Evolutionary conservation across 768 basidiomycete genomes (phyloP), one percentile per base, ranked within the genome.

Genomic region (Tulasnella sp.): DNA sequence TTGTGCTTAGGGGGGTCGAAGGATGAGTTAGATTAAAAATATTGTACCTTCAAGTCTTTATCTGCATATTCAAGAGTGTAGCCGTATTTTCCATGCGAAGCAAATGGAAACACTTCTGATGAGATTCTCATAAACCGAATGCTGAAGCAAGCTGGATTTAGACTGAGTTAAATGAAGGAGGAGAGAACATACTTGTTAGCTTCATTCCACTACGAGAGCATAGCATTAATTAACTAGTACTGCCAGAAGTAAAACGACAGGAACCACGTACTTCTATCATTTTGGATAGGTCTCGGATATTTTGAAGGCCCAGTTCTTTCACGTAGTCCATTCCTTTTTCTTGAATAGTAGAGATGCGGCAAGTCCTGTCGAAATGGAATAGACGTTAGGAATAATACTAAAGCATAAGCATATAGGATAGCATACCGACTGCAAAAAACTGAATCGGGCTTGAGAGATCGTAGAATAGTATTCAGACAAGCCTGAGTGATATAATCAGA

Each of bases 21-120:
- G 37, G 37, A n/a, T 5, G 43, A 6, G 43, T 3, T 45, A 13
- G n/a, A 4, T 28, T 22, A 35, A 15, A 15, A 28, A 19, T 20
- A n/a, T 10, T 3, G 20, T 29, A 69, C 72, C 59, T 70, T 71
- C 37, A 78, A 59, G 51, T 72, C 74, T 24, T 67, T 65, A 4
- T 74, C 69, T 5, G 85, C 89, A 53, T 85, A 91, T 6, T 76
- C 73, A 22, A 96, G 72, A 13, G 78, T 73, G 63, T 96, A 95
- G 0, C 89, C 89, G 59, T 89, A 76, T 16, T 70, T 71, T 15
- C 66, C 70, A 58, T 96, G 92, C 1, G 83, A 84, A 0, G 90
- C 89, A 59, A 83, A 95, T 1, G 91, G 90, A 65, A 95, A 93
- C 76, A 95, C 81, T 57, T 90, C 86, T 6, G 87, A 89, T 0